Base-by-base conservation (phyloP, 2,329 filamentous ascomycete genomes). In the Sarocladium brachiariae region DNA sequence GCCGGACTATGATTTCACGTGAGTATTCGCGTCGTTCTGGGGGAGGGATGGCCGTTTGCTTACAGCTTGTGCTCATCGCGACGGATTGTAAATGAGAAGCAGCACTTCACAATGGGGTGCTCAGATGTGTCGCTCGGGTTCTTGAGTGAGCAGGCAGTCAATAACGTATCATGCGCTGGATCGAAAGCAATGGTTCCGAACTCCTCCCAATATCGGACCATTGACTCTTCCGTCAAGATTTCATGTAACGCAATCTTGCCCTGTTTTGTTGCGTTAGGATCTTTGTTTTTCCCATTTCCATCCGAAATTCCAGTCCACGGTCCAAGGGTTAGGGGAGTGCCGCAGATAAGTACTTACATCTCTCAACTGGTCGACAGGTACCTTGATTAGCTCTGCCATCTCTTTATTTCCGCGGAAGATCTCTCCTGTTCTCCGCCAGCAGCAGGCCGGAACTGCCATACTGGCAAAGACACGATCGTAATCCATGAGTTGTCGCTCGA, bases 141-240 rank as follows among this genome's bases (percentile, higher is more conserved):
- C 68, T 96, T 96, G 54, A 99, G 71, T 10, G 88, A 86, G 65
- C 93, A 99, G 57, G 88, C 92, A 19, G 93, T 99, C 58, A 99
- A 74, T 61, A 99, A 89, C 19, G 92, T 95, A 65, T 99, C 96
- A 64, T 97, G 93, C 9, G 82, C 84, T 52, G 86, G 83, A 63
- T 99, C 93, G 67, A 99, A 99, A 9, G 93, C 95, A 60, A 99
- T 97, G 4, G 90, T 92, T 48, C 92, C 91, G 63, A 99, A 99
- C 62, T 99, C 96, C 69, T 99, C 93, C 93, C 93, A 99, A 63
- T 99, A 99, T 60, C 89, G 88, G 50, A 97, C 93, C 54, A 96
- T 81, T 35, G 91, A 95, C 54, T 95, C 89, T 70, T 99, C 93
- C 2, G 89, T 90, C 39, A 99, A 81, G 55, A 99, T 95, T 65